A percentile compares a stretch with the other conserved stretches of the same genome.
Evolutionary conservation across 352 stramenopile species (phyloP).

Genomic region (Globisporangium cystogenes): DNA sequence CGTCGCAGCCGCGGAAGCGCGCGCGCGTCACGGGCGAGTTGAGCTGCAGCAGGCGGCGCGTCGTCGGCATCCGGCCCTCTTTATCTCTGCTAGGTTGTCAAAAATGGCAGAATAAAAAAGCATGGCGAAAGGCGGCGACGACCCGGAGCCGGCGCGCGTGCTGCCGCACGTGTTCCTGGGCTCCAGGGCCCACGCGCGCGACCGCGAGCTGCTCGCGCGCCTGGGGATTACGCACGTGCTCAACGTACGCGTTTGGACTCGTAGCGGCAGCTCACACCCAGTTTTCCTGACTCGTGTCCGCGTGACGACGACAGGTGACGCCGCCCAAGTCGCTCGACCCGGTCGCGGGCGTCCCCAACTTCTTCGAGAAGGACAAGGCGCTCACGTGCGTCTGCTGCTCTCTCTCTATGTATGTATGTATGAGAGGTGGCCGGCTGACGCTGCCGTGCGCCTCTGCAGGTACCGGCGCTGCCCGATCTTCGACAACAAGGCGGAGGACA

Average conservation of each 20-base stretch:
- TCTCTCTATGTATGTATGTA: too few species aligned
- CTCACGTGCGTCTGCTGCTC: constrained; percentile 33
- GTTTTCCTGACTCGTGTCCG: too few species aligned
- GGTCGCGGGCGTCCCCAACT: constrained; percentile 84
- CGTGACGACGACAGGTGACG: constrained; percentile 59
- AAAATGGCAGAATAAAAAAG: too few species aligned
- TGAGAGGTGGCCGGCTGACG: too few species aligned
- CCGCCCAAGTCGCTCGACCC: constrained; percentile 74
- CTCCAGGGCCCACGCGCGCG: constrained; percentile 54
- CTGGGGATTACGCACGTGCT: constrained; percentile 80
- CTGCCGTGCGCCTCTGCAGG: constrained; percentile 7
- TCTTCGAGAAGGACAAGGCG: constrained; percentile 85
- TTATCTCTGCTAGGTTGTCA: background rate
- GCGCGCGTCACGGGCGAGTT: constrained; percentile 57
- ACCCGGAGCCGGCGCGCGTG: constrained; percentile 39
- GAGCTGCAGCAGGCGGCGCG: background rate
- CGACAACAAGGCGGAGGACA: constrained; percentile 89
- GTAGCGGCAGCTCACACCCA: too few species aligned
- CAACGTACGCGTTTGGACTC: constrained; percentile 62
- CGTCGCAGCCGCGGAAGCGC: constrained; percentile 50
- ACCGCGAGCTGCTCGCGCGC: constrained; percentile 46
- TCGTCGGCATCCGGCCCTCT: background rate
- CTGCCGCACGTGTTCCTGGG: constrained; percentile 74
- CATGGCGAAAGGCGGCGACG: constrained; percentile 15
- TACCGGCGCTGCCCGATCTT: constrained; percentile 85